Evolutionary conservation across 768 basidiomycete genomes (phyloP).

Genomic region (Boletus sp.): DNA sequence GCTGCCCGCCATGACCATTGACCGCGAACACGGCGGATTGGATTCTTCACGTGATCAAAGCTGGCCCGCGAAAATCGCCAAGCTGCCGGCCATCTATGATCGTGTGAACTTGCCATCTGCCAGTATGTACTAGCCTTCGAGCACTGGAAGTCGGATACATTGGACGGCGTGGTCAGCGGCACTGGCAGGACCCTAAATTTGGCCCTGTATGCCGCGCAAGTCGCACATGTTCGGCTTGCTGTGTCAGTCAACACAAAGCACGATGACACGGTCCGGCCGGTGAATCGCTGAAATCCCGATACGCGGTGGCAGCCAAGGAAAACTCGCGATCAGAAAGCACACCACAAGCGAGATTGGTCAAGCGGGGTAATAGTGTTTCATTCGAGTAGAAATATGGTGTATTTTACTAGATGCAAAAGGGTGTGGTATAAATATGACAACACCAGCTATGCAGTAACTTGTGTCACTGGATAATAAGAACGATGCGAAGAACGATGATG

Average conservation of each 20-base stretch:
- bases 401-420: conserved; percentile 5
- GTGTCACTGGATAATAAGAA: conserved; percentile 15
- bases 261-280: neutral
- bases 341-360: neutral
- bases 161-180: too few species aligned
- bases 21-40: too few species aligned
- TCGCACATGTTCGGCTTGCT: neutral
- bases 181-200: too few species aligned
- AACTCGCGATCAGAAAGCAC: neutral
- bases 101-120: too few species aligned
- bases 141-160: too few species aligned
- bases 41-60: too few species aligned
- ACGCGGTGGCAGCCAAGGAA: neutral
- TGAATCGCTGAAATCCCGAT: neutral
- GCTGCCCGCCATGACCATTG: too few species aligned
- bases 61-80: too few species aligned
- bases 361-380: neutral
- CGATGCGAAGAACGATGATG: conserved; percentile 27
- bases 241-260: neutral
- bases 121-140: too few species aligned
- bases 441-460: conserved; percentile 31
- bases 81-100: too few species aligned
- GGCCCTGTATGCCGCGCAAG: too few species aligned
- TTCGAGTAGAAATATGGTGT: conserved; percentile 2
- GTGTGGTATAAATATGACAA: conserved; percentile 34